Conservation (phyloP, 345 rosid species). For the Lenwebbia sp. region DNA sequence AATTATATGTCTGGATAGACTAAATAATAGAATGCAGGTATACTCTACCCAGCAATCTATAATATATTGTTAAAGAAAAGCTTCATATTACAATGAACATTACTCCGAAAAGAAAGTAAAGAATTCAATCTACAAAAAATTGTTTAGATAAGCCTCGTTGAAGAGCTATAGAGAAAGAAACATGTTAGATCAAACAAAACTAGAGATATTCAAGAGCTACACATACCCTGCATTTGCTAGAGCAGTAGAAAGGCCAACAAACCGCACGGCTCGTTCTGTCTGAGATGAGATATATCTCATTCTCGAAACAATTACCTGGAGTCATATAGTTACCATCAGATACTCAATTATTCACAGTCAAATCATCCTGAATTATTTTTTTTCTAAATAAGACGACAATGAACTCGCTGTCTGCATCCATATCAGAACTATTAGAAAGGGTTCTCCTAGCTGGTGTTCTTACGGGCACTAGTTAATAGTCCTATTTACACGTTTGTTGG, state of each 20-base stretch:
- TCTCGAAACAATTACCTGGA: slow-evolving; percentile 94
- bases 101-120: background rate
- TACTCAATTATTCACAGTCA: background rate
- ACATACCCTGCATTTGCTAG: slow-evolving; percentile 91
- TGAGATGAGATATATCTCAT: slow-evolving; percentile 99
- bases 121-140: background rate
- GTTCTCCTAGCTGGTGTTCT: background rate
- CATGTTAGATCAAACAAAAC: background rate
- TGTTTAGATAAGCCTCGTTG: background rate
- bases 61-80: background rate
- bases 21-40: background rate
- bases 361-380: background rate
- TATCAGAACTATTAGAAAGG: background rate
- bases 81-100: background rate
- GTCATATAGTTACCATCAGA: background rate
- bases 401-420: background rate
- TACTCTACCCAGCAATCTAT: background rate
- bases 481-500: background rate
- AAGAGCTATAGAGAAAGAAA: background rate
- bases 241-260: slow-evolving; percentile 95
- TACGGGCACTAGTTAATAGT: background rate
- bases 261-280: slow-evolving; percentile 86
- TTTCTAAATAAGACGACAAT: background rate
- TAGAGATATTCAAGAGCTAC: background rate
- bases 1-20: background rate